Evolutionary conservation across 768 basidiomycete species (phyloP), one percentile per base, ranked within the genome.

Genomic region (Suillus alpinus): DNA sequence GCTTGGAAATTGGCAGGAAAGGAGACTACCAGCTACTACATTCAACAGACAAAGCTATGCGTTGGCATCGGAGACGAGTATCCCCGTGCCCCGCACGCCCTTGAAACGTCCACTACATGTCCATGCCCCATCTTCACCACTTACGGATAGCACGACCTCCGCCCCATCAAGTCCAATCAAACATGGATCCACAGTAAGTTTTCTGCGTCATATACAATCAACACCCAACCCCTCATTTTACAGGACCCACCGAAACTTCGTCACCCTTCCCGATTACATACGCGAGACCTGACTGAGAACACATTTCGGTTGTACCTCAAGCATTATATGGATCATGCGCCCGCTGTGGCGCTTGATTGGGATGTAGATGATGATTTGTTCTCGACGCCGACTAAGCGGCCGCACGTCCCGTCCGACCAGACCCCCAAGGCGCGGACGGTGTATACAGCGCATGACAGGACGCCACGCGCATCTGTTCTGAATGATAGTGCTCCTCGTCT

Each of bases 281-380:
- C 84, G 0, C 78, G 78, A 20, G 88, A 92, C 59, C 82, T 93
- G 31, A 92, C 84, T 2, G 81, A 77, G 3, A 87, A 87, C 62
- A 88, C 85, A 0, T 90, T 93, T 69, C 81, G 87, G 12, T 81
- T 90, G 41, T 91, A 93, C 65, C 65, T 93, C 62, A 91, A 89
- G 64, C 87, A 92, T 65, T 92, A 85, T 71, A 88, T 93, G 87
- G 85, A 89, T 65, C 77, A 86, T 66, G 80, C 79, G 0, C 75
- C 40, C 55, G 67, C 56, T 47, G 62, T 59, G 37, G 53, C n/a
- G 32, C 59, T 10, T 59, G 53, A 23, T 23, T 16, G 39, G 52
- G 52, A 58, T 49, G n/a, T 26, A 58, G 62, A 61, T 40, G 58
- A 57, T 32, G 39, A 12, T 47, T 9, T 37, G 43, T 26, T 40